Conservation (phyloP, 2,329 filamentous ascomycete genomes). For the Venturia carpophila region DNA sequence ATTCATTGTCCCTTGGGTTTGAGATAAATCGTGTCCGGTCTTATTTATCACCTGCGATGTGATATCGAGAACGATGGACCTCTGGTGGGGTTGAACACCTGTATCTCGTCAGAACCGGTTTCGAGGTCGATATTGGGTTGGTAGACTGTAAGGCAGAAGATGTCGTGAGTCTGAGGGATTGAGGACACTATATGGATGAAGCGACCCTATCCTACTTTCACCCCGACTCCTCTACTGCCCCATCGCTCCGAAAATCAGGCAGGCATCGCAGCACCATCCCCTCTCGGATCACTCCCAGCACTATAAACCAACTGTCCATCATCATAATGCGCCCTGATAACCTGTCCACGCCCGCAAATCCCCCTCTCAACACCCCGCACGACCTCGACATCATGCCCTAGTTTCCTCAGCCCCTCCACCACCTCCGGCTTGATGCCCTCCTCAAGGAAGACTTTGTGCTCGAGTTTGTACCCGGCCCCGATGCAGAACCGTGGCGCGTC, state of each 20-base stretch:
- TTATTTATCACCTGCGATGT: no score
- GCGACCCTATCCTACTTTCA: background rate
- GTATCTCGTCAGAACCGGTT: no score
- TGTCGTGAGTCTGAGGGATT: no score
- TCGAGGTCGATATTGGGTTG: no score
- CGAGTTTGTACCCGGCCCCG: conserved; percentile 59
- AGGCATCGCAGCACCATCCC: conserved; percentile 67
- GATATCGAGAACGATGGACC: no score
- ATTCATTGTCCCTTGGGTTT: no score
- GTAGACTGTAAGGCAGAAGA: no score
- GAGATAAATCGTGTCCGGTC: no score
- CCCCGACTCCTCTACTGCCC: background rate
- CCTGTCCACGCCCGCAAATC: conserved; percentile 78
- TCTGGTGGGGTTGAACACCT: no score
- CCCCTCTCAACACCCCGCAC: conserved; percentile 57
- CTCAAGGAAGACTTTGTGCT: conserved; percentile 66
- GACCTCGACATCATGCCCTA: conserved; percentile 68
- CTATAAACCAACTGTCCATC: conserved; percentile 72
- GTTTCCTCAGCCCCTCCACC: conserved; percentile 54
- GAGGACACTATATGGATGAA: background rate
- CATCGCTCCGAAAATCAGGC: background rate
- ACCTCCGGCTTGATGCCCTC: conserved; percentile 68
- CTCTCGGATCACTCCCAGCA: conserved; percentile 79
- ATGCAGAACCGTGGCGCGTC: conserved; percentile 91
- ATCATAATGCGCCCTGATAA: conserved; percentile 72